Base-by-base conservation (phyloP, 768 basidiomycete genomes). In the Mrakia frigida region DNA sequence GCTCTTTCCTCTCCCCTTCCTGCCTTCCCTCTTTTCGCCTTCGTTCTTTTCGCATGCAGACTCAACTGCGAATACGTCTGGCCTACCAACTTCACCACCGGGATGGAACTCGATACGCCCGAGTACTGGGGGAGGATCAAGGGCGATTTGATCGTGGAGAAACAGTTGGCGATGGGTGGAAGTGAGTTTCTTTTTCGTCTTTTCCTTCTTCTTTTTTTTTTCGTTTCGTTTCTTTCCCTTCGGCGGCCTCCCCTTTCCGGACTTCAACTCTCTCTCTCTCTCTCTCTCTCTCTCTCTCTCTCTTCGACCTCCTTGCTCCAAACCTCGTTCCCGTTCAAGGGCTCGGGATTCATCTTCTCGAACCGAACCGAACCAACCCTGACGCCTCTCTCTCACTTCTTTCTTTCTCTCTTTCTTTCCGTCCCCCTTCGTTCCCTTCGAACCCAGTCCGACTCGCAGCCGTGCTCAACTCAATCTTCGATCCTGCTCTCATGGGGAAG, bases 21-120 rank as follows among this genome's bases (percentile, higher is more conserved):
- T 6, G 0, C 6, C 46, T 6, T 50, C 18, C 14, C 43, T 46
- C 14, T 14, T 50, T 13, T 50, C 46, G 16, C 16, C 46, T 41
- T n/a, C 39, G 39, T 11, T 14, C 6, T 50, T 2, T 13, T 5
- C 39, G 5, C 89, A 0, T 90, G 93, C 80, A 80, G 85, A 67
- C 87, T 96, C 79, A 94, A 94, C 84, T 96, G 94, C 85, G 87
- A 89, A 9, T 82, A 93, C 73, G 87, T 91, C 9, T 94, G 92
- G 90, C 93, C 94, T 0, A 82, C 84, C 74, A 90, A 86, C 75
- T 86, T 93, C 61, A 90, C 91, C 18, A 77, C 77, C 5, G 79
- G 78, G 0, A 83, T 91, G 35, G 90, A 97, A 81, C 87, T 98
- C 23, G 90, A 94, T 82, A 94, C 92, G 23, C 89, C 92, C 0